Base-by-base conservation (phyloP, 495 filamentous ascomycete genomes). In the Penicillium soppii region DNA sequence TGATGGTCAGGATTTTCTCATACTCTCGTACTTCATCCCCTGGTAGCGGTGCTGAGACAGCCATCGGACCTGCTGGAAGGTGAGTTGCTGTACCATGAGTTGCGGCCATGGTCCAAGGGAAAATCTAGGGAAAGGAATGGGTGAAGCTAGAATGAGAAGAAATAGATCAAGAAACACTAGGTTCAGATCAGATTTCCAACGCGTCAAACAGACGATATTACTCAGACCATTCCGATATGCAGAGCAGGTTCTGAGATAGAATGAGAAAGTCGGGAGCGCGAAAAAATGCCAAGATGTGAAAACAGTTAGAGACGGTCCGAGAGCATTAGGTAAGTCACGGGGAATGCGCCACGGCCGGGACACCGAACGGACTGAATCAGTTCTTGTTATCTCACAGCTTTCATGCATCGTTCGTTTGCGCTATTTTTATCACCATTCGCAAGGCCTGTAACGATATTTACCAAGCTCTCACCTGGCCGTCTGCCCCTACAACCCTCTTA, bases 1-100 rank as follows among this genome's bases (percentile, higher is more conserved):
- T 86, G 58, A 95, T 83, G 49, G 70, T 78, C 47, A 91, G 64
- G 58, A 96, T 85, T 63, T 87, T 89, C 60, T 86, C 80, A 69
- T 85, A 89, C 62, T 89, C 82, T 43, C 60, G 54, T n/a, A 63
- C 42, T 49, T 72, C 73, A 55, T 72, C 54, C 20, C 41, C 43
- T 39, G 47, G 43, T 50, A 66, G 59, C 29, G 71, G 58, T 27
- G 71, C 49, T 29, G 63, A 55, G 37, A 60, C 35, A 57, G 69
- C 38, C 44, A 62, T 54, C 52, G 64, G 59, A 54, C 63, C 63
- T 57, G 72, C 32, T 53, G 65, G 51, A 63, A 70, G 61, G 50
- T 72, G 70, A 67, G 62, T 63, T 40, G 63, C 38, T 39, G 46
- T 51, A 46, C 58, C 63, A 59, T 65, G 53, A 36, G 69, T 58